Base-by-base conservation (phyloP, 1,284 basidiomycete genomes). In the Chiua sp. region DNA sequence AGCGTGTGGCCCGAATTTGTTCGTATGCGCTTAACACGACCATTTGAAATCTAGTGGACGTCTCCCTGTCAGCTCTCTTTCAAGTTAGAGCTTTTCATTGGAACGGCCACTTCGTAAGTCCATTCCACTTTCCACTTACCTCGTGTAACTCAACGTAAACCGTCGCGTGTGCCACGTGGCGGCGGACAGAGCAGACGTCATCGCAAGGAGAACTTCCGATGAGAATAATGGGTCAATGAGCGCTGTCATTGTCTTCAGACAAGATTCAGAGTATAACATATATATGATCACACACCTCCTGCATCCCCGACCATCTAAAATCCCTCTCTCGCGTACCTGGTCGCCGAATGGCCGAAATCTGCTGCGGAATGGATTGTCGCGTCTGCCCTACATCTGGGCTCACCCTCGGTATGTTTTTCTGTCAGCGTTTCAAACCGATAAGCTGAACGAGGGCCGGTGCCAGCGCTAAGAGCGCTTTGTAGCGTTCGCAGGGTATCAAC, bases 291-390 rank as follows among this genome's bases (percentile, higher is more conserved):
- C 1, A 7, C 11, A 32, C 32, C 32, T 32, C 32, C 32, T 32
- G 32, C 4, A 32, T 32, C 32, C 87, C 87, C 18, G 85, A 86
- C 3, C 82, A 85, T 7, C 90, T 90, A 20, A 65, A 82, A 91
- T 4, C 80, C 76, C 22, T 75, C 72, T 0, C 87, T 88, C 13
- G 84, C 85, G 65, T 92, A 91, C 4, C 71, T 76, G 20, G 80
- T 72, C 3, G 90, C 86, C 11, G 86, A 86, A 70, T 92, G 92
- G 67, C 87, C 90, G 66, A 85, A 92, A 71, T 92, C 88, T 71
- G 72, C 84, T 64, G 75, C 82, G 72, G 68, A 82, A 70, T 73
- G 77, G 61, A 87, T 76, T 30, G 72, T 51, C 2, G 71, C 66
- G 37, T 56, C 63, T 4, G 32, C 42, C 26, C 57, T 32, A 22